Base-by-base conservation (phyloP, 345 rosid species). In the Linum usitatissimum region DNA sequence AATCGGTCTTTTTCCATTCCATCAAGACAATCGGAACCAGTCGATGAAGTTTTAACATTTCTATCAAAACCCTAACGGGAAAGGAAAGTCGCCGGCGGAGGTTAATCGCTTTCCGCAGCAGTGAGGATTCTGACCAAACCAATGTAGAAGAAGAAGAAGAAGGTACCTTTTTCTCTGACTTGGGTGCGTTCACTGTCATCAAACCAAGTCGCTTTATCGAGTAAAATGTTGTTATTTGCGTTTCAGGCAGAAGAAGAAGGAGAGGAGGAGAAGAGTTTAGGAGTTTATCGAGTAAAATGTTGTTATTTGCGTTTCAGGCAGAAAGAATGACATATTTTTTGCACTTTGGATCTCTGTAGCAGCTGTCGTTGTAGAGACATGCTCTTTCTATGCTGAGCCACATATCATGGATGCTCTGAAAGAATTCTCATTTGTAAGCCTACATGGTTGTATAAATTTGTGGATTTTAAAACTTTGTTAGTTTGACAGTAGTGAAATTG, bases 281-380 rank as follows among this genome's bases (percentile, higher is more conserved):
- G 96, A 68, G 96, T 17, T 64, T 88, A 51, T 79, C 82, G 21
- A 81, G 94, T 86, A 70, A 60, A n/a, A n/a, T n/a, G n/a, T n/a
- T n/a, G n/a, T n/a, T n/a, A n/a, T n/a, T n/a, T n/a, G n/a, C n/a
- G n/a, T n/a, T n/a, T n/a, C n/a, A n/a, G n/a, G n/a, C n/a, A n/a
- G n/a, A n/a, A n/a, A n/a, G n/a, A n/a, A n/a, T n/a, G n/a, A n/a
- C n/a, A n/a, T n/a, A n/a, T n/a, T n/a, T n/a, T n/a, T n/a, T n/a
- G n/a, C n/a, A n/a, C n/a, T n/a, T n/a, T n/a, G n/a, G n/a, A n/a
- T n/a, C n/a, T n/a, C n/a, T n/a, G 77, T 57, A 5, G 6, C 38
- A 34, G 3, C 28, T 23, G 1, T 23, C 28, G 28, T 23, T n/a
- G n/a, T n/a, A n/a, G n/a, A n/a, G n/a, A n/a, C n/a, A n/a, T n/a